These are phyloP conservation scores for Rhamnella rubrinervis DNA, from an alignment of 331 rosid species.

Conservation along the genomic window DNA sequence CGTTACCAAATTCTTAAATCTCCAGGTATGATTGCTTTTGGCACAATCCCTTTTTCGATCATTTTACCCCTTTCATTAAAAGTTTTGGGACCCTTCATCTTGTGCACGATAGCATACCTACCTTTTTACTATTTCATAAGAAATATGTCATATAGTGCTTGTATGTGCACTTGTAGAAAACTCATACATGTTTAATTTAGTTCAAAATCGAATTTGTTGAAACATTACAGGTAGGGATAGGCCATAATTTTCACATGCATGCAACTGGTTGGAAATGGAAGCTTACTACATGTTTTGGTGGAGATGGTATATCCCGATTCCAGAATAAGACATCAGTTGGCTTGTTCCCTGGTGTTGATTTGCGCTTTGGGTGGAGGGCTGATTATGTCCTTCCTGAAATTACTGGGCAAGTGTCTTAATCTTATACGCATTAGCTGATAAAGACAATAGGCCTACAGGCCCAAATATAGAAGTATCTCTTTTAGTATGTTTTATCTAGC, in stretches of 20 bases:
- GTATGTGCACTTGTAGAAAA: not conserved
- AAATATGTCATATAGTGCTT: not conserved
- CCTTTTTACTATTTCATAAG: not conserved
- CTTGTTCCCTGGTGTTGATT: slow-evolving; percentile 76
- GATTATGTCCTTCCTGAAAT: slow-evolving; percentile 93
- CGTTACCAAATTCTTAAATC: slow-evolving; percentile 74
- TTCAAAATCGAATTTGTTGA: slow-evolving; percentile 14
- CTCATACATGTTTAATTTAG: not conserved
- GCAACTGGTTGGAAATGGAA: slow-evolving; percentile 99
- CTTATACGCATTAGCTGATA: slow-evolving; percentile 15
- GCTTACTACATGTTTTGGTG: slow-evolving; percentile 90
- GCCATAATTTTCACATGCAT: slow-evolving; percentile 79
- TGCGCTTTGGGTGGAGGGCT: slow-evolving; percentile 95
- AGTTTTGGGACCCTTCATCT: not conserved
- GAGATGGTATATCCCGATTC: slow-evolving; percentile 85
- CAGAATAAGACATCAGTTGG: slow-evolving; percentile 79
- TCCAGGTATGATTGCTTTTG: slow-evolving; percentile 65
- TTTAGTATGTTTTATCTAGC: not conserved
- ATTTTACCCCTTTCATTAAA: not conserved
- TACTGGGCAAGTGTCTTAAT: slow-evolving; percentile 63
- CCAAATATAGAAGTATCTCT: slow-evolving; percentile 5
- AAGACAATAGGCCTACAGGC: slow-evolving; percentile 2
- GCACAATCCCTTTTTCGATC: not conserved
- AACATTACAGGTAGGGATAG: slow-evolving; percentile 75
- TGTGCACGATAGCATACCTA: slow-evolving; percentile 1